Evolutionary conservation across 2,329 filamentous ascomycete genomes (phyloP), one percentile per base, ranked within the genome.

Genomic region (Mariannaea sp.): DNA sequence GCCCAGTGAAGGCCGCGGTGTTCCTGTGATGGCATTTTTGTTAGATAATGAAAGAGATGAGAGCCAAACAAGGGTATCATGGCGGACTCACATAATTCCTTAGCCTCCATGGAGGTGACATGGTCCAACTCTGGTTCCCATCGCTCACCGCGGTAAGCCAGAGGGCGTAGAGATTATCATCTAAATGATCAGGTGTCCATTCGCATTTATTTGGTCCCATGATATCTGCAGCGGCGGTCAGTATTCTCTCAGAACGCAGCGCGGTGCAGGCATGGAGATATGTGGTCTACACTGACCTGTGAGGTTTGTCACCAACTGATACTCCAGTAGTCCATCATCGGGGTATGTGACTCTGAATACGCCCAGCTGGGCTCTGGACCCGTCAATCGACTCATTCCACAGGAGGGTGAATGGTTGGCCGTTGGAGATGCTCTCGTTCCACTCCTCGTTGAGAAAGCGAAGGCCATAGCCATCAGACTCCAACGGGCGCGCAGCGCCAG

Each of bases 391-490:
- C 39, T 66, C 58, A 55, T 72, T 70, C 69, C 70, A 72, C 22
- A 51, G 49, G 36, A 71, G 53, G 3, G 56, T 65, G 47, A 69
- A 68, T 2, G 53, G 52, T 24, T 64, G 53, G n/a, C 62, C 68
- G 39, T 70, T 71, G 22, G 65, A 60, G 9, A 71, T 70, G 50
- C 63, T 72, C 13, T 66, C 65, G 59, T 72, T 72, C 68, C 69
- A 72, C 14, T 66, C 60, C 26, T 68, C 61, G 49, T 71, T 72
- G 17, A 66, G 55, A 45, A 71, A 72, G 7, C 55, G 67, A 19
- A 71, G 58, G 35, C 68, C 65, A 33, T 68, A 60, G 36, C 60
- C 62, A n/a, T 53, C 56, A n/a, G 48, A 36, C 38, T 57, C 55
- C 29, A 32, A 32, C 38, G 51, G 47, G 36, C 53, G 43, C 7